These are phyloP conservation scores for Didymella arachidicola DNA, from an alignment of 2,329 filamentous ascomycete species.

Conservation along the genomic window DNA sequence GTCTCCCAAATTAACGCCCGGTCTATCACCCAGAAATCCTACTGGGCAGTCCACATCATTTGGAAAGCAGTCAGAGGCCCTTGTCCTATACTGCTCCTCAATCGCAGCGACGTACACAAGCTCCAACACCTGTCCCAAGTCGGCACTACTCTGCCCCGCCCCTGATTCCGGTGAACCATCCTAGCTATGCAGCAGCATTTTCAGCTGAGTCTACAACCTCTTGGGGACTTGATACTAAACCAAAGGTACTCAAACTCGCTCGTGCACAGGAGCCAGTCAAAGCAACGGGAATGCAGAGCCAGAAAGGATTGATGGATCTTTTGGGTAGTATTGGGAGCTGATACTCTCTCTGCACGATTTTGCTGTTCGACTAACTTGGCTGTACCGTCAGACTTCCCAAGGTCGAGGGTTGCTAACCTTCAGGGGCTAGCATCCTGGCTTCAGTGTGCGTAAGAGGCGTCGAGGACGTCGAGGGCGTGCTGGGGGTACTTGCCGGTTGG, in stretches of 20 bases:
- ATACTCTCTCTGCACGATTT: slow-evolving; percentile 25
- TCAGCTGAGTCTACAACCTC: slow-evolving; percentile 5
- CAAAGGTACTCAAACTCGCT: background rate
- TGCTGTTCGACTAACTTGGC: background rate
- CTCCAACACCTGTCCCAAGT: background rate
- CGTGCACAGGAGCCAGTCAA: background rate
- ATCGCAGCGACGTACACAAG: background rate
- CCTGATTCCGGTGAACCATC: background rate
- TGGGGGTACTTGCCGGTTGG: too few relatives aligned
- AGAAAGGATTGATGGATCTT: slow-evolving; percentile 26
- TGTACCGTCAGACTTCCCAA: background rate
- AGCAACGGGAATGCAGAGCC: slow-evolving; percentile 25
- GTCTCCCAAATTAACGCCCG: background rate
- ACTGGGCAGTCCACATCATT: background rate
- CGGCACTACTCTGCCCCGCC: background rate
- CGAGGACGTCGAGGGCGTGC: too few relatives aligned
- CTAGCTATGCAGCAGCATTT: background rate
- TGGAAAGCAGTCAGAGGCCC: background rate
- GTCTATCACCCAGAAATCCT: background rate
- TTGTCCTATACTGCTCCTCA: background rate
- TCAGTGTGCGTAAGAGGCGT: too few relatives aligned
- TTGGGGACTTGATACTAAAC: background rate
- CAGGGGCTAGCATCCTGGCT: background rate
- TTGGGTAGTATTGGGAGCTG: slow-evolving; percentile 21
- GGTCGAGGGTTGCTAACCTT: too few relatives aligned